These are phyloP conservation scores for Psophocarpus tetragonolobus DNA, from an alignment of 306 rosid genomes.

Conservation along the genomic window DNA sequence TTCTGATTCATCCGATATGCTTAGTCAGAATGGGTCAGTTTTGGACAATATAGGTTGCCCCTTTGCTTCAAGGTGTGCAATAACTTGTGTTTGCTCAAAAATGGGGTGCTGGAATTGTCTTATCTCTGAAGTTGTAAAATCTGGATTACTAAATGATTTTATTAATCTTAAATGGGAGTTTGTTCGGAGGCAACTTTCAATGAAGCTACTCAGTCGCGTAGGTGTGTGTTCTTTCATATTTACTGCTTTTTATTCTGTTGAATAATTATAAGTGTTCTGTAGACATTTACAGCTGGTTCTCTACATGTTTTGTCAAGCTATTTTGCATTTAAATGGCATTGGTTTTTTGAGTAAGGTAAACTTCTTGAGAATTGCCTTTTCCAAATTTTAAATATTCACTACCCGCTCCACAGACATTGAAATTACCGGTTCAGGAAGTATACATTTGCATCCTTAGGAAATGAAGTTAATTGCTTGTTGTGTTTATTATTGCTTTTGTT, in stretches of 20 bases:
- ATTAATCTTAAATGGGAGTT: slow-evolving; percentile 83
- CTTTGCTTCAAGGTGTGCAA: slow-evolving; percentile 44
- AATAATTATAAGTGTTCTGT: slow-evolving; percentile 1
- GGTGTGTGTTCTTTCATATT: slow-evolving; percentile 50
- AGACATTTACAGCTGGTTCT: not conserved
- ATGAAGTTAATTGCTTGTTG: not conserved
- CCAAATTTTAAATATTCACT: no score
- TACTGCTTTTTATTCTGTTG: slow-evolving; percentile 3
- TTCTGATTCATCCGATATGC: slow-evolving; percentile 39
- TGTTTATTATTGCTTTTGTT: no score
- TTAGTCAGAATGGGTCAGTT: slow-evolving; percentile 31
- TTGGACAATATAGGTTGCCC: slow-evolving; percentile 39
- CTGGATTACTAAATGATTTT: slow-evolving; percentile 54
- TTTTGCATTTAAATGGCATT: not conserved
- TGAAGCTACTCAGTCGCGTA: slow-evolving; percentile 65
- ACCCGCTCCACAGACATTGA: no score
- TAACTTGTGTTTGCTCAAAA: slow-evolving; percentile 47
- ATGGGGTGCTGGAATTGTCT: slow-evolving; percentile 74
- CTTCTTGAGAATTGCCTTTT: not conserved
- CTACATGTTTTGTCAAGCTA: not conserved
- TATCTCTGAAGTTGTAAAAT: slow-evolving; percentile 54
- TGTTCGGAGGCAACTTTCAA: slow-evolving; percentile 63
- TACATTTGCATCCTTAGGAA: not conserved
- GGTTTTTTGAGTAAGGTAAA: not conserved
- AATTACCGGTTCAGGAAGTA: not conserved